Evolutionary conservation across 495 filamentous ascomycete species (phyloP), one percentile per base, ranked within the genome.

Genomic region (Hypoxylon subgilvum): DNA sequence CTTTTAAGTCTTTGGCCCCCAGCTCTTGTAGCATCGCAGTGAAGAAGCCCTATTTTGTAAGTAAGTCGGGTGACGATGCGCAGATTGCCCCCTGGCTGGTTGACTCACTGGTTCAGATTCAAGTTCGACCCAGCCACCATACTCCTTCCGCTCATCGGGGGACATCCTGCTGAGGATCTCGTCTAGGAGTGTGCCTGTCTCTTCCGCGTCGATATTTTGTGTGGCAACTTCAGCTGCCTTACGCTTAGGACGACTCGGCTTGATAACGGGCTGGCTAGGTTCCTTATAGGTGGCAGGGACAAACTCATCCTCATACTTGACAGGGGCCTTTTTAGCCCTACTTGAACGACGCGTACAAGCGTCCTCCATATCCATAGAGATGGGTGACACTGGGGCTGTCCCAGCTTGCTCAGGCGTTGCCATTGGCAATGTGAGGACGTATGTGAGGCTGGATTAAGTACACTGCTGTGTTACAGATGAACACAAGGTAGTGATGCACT

Each of bases 91-190:
- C 36, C 22, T 9, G 2, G 31, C 6, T 49, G 31, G 2, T 50
- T 5, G 45, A 68, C 82, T 69, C 74, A 92, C 91, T 1, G 94
- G 94, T 49, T 98, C 92, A 0, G 90, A 95, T 69, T 96, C 91
- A 30, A 97, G 79, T 66, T 96, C 92, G 38, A 86, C 88, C 79
- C 91, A 98, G 18, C 91, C 91, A 1, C 62, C 64, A 72, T 79
- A 83, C 23, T 74, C 73, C 9, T 67, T 59, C 6, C 70, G 71
- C 46, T 84, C 80, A 31, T 78, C 63, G 6, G 59, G 57, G 12
- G 55, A 53, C 69, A 76, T 77, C 1, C 69, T 72, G 6, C 41
- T 53, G 3, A 80, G 57, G 2, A 72, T 61, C 2, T 66, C 57
- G 7, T 75, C 75, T 4, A 78, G 57, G 7, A 79, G 49, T 17